Base-by-base conservation (phyloP, 73 alveolate species). In the Stentor roeselii region DNA sequence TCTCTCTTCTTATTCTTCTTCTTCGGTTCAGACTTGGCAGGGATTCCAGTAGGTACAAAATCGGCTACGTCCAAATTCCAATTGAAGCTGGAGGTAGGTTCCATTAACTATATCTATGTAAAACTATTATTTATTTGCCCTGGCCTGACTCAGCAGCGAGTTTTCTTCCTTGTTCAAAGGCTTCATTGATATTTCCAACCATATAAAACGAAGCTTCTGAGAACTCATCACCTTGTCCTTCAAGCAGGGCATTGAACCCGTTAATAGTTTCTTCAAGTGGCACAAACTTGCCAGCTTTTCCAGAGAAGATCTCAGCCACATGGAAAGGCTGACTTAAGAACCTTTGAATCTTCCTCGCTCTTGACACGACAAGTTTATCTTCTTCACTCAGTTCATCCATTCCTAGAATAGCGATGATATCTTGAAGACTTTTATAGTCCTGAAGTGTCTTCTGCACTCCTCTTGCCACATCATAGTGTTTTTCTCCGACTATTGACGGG, bases 321-420 rank as follows among this genome's bases (percentile, higher is more conserved):
- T 89, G 89, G 98, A 95, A 95, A 60, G 96, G 94, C 83, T 91
- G 86, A 15, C 94, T 88, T 75, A 95, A 89, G 96, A 94, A 94
- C 86, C 91, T 91, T 87, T 90, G 90, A 82, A 94, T 89, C 93
- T 95, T 95, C 90, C 98, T 91, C 36, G 99, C 99, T 92, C 99
- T 91, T 86, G 97, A 94, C 75, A 95, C 99, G 59, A 94, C 92
- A 85, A 95, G 85, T 85, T 91, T 92, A 92, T 95, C 99, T 76
- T 95, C 97, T 87, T 91, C 98, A 42, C 96, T 91, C 82, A 96
- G 92, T 92, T 96, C 99, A 83, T 96, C 99, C 97, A 96, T 94
- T 82, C 99, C 99, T 93, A 96, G 87, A 87, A 96, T 96, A 87
- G 99, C 99, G 85, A 96, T 96, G 86, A 96, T 96, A 90, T 96